Base-by-base conservation (phyloP, 805 yeast genomes). In the Candida anglica region DNA sequence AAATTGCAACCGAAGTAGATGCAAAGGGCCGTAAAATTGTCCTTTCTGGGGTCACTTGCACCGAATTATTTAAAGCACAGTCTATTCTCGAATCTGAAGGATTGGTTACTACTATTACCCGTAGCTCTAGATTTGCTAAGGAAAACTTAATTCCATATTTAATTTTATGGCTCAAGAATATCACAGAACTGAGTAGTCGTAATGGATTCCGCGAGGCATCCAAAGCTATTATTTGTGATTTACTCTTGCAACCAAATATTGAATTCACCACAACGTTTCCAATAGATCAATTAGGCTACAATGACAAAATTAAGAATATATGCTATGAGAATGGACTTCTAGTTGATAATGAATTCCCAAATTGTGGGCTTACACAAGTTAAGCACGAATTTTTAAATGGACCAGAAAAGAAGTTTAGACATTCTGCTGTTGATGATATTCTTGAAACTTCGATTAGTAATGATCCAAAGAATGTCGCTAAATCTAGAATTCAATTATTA, bases 401-500 rank as follows among this genome's bases (percentile, higher is more conserved):
- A 45, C 24, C 42, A 53, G 16, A 30, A 31, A 9, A 41, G 38
- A 6, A 34, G 33, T 5, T 40, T 37, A 19, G 34, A 35, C 5
- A 36, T 50, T 2, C 36, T 51, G 11, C 15, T n/a, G 8, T 13
- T 24, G 14, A 11, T 23, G 30, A 26, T 6, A 27, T 22, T 4
- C n/a, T 22, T 16, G 16, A 29, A 22, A 25, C 31, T 19, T n/a
- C n/a, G n/a, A n/a, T n/a, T n/a, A n/a, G n/a, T n/a, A n/a, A n/a
- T n/a, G 41, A 42, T 21, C 48, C 54, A 19, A 32, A 43, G 11
- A 56, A 57, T 6, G 16, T 52, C 13, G 38, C 40, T n/a, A 41
- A 50, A 19, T 67, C 85, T 11, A 66, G 86, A 44, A 48, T 83
- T 9, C 88, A 82, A 49, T 67, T 63, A 44, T 46, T 84, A 15